Percentiles rank a stretch among this genome's conserved stretches.
These are phyloP conservation scores for Colletotrichum orbiculare DNA, from an alignment of 2,329 filamentous ascomycete genomes.

Conservation along the genomic window DNA sequence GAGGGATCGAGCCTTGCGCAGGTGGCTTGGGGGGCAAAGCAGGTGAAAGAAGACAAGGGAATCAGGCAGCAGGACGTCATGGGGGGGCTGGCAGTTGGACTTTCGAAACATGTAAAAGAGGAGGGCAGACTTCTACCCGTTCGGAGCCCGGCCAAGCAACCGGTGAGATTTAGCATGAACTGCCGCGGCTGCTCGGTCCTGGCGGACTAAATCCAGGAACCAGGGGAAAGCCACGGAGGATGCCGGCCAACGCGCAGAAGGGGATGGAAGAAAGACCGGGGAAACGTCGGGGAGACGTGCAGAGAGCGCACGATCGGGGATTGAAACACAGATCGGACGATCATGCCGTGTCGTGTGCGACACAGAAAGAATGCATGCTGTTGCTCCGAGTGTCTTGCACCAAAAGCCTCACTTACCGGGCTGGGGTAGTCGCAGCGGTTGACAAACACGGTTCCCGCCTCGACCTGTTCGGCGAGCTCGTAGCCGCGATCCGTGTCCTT, in stretches of 20 bases:
- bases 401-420: constrained; percentile 71
- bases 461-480: constrained; percentile 81
- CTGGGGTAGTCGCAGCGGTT: constrained; percentile 94
- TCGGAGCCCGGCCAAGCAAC: neutral
- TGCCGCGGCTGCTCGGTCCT: neutral
- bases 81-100: neutral
- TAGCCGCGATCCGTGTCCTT: constrained; percentile 83
- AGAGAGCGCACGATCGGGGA: constrained; percentile 11
- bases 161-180: neutral
- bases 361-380: neutral
- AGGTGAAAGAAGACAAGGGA: constrained; percentile 18
- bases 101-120: constrained; percentile 6
- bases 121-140: neutral
- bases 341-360: neutral
- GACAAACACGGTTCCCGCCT: constrained; percentile 95
- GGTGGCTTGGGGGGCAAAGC: constrained; percentile 37
- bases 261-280: neutral
- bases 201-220: no score
- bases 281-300: constrained; percentile 22
- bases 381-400: neutral
- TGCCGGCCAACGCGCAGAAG: neutral
- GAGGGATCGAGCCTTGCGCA: constrained; percentile 34
- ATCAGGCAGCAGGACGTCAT: neutral
- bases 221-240: constrained; percentile 6
- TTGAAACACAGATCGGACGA: constrained; percentile 7